Conservation (phyloP, 345 rosid species). For the Kernera saxatilis region DNA sequence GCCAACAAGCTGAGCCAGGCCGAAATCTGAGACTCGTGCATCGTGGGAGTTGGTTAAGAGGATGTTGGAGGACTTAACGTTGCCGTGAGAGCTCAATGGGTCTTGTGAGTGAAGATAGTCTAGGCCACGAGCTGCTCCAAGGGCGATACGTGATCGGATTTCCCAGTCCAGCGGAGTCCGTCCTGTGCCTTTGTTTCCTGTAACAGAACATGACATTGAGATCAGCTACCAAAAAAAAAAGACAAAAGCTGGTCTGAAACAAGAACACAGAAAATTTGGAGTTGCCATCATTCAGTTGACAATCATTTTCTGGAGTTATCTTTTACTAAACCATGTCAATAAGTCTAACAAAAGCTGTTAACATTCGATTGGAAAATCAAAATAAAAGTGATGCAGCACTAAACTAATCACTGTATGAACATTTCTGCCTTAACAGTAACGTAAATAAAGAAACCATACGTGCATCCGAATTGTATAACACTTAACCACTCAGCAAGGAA, state of each 20-base stretch:
- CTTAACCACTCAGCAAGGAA: neutral
- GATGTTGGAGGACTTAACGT: slow-evolving; percentile 85
- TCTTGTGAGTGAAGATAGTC: slow-evolving; percentile 88
- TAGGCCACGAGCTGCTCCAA: slow-evolving; percentile 83
- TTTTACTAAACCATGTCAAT: neutral
- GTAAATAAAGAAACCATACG: neutral
- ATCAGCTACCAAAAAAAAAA: neutral
- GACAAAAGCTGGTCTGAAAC: neutral
- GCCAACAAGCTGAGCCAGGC: slow-evolving; percentile 77
- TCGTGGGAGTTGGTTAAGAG: slow-evolving; percentile 66
- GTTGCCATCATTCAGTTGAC: neutral
- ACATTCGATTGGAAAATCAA: neutral
- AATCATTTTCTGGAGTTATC: no score
- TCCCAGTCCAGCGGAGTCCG: slow-evolving; percentile 89
- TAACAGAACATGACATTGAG: neutral
- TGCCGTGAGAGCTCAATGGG: slow-evolving; percentile 74
- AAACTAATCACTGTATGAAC: neutral
- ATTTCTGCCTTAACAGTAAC: neutral
- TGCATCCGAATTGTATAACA: neutral
- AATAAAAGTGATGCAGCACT: neutral
- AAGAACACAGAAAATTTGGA: neutral
- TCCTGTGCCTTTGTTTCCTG: slow-evolving; percentile 94
- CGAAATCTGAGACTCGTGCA: slow-evolving; percentile 91
- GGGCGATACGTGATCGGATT: slow-evolving; percentile 62
- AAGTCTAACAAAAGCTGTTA: neutral